phyloP scores from a whole-genome alignment of 257 asterid species.

The Apocynum venetum region DNA sequence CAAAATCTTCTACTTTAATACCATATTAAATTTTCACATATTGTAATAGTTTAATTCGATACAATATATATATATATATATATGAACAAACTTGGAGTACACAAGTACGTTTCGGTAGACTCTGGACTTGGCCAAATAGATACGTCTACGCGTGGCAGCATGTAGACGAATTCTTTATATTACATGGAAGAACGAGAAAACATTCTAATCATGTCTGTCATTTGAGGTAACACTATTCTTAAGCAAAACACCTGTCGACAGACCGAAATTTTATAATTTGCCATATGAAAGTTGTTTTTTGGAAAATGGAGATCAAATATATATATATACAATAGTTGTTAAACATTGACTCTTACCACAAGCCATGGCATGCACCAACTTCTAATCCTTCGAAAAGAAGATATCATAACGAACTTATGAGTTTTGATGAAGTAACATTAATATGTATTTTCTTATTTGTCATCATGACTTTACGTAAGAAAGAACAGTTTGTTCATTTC shows the following conservation, averaged over 20 bases:
- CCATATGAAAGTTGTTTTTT: neutral
- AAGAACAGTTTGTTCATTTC: neutral
- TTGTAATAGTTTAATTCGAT: too few species aligned
- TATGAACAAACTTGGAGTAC: neutral
- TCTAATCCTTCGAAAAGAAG: constrained; percentile 33
- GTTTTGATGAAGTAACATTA: constrained; percentile 22
- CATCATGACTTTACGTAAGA: constrained; percentile 23
- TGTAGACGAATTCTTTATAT: neutral
- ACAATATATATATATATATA: too few species aligned
- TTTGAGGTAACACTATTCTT: constrained; percentile 42
- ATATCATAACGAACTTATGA: constrained; percentile 26
- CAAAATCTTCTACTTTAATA: too few species aligned
- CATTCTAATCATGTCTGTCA: constrained; percentile 33
- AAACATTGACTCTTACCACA: constrained; percentile 11
- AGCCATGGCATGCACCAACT: constrained; percentile 28
- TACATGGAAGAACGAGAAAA: constrained; percentile 34
- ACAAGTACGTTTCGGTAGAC: constrained; percentile 1
- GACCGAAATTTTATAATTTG: constrained; percentile 7
- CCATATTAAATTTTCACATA: too few species aligned
- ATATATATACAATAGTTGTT: constrained; percentile 1
- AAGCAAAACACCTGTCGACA: constrained; percentile 64
- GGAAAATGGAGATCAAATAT: too few species aligned
- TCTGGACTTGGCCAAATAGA: neutral
- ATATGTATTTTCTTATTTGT: constrained; percentile 19
- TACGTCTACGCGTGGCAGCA: constrained; percentile 20